These are phyloP conservation scores for Vachellia pachyceras DNA, from an alignment of 306 rosid genomes.

Conservation along the genomic window DNA sequence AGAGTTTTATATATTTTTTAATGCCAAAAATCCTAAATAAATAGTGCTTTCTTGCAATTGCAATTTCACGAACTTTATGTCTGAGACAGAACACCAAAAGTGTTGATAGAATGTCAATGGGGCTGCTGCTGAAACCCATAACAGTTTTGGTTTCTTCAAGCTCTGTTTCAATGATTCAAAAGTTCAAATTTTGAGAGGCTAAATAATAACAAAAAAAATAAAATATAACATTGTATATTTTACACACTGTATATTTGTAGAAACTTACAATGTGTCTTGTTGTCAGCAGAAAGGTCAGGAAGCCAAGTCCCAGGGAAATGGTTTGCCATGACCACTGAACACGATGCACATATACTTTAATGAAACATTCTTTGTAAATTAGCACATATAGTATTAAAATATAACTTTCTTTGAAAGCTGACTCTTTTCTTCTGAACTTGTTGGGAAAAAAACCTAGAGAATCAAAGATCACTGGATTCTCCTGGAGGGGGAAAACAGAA, in stretches of 20 bases:
- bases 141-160: conserved; percentile 77
- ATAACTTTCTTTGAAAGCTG: conserved; percentile 19
- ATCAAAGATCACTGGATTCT: conserved; percentile 9
- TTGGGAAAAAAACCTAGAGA: not conserved
- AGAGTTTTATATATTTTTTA: not conserved
- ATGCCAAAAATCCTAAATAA: not conserved
- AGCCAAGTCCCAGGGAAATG: conserved; percentile 68
- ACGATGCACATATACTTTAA: conserved; percentile 33
- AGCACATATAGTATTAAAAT: conserved; percentile 1
- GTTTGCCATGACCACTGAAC: conserved; percentile 99
- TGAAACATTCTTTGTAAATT: conserved; percentile 1
- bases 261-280: conserved; percentile 82
- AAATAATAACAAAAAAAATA: not conserved
- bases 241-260: not conserved
- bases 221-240: not conserved
- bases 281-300: conserved; percentile 66
- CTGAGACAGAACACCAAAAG: conserved; percentile 66
- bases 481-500: conserved; percentile 26
- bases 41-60: conserved; percentile 56
- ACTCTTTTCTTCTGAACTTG: not conserved
- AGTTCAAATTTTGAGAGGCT: conserved; percentile 6
- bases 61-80: conserved; percentile 57
- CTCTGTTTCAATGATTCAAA: conserved; percentile 60
- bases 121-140: conserved; percentile 95
- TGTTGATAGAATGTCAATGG: conserved; percentile 89